Evolutionary conservation across 2,329 filamentous ascomycete genomes (phyloP), one percentile per base, ranked within the genome.

Genomic region (Simplicillium sp.): DNA sequence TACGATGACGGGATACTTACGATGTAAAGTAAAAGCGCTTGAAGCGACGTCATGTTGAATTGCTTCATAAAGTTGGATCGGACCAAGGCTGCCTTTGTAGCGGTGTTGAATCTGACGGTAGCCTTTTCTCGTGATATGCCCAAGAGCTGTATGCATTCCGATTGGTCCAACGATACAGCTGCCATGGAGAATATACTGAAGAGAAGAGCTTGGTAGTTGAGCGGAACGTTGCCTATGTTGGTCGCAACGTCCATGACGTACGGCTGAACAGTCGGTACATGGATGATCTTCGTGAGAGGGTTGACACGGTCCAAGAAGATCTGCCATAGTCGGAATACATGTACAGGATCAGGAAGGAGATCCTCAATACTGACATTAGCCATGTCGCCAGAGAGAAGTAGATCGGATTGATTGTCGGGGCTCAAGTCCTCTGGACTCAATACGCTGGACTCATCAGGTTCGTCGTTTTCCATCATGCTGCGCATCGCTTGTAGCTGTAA

Each of bases 311-410:
- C 78, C 6, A 87, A 63, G 48, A 82, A 88, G 8, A 77, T 66
- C 54, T 87, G 81, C 85, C 85, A 90, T 5, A 90, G 68, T 38
- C 72, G 71, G 51, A 85, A 80, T 18, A 84, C 74, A 29, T 85
- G 77, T 11, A 76, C 70, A 0, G 79, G 73, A 4, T 76, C 66
- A 0, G 85, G 84, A 49, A 83, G 80, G 54, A 84, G 61, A 12
- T 71, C 66, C 39, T 71, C 66, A 12, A 65, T 50, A 35, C 57
- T 65, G 17, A 57, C 53, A 6, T 58, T 54, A 1, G 61, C 57
- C 25, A 63, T 53, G 39, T 68, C 65, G 28, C 63, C 61, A 5
- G 55, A 50, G 38, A 77, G 59, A 11, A 80, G 46, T 6, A 78
- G 53, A 31, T 72, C 71, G 15, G 67, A 62, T 37, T 74, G 68